Evolutionary conservation across 352 stramenopile genomes (phyloP).

Genomic region (Aphanomyces stellatus): DNA sequence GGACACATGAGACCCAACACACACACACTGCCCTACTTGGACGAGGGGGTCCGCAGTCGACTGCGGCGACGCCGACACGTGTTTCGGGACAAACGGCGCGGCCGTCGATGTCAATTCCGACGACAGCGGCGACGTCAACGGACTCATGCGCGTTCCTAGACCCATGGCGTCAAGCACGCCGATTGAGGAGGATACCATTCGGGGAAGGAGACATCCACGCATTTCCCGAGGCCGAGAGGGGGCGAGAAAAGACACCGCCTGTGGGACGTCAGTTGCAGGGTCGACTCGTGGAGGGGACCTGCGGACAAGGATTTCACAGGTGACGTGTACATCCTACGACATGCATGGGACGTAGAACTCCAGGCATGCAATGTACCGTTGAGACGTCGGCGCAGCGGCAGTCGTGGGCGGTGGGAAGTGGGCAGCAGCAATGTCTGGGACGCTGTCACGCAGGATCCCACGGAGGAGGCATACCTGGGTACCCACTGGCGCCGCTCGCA

Average conservation of each 20-base stretch:
- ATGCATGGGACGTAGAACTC: no score
- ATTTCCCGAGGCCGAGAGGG: no score
- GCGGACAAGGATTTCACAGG: neutral
- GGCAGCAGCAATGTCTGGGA: no score
- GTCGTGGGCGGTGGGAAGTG: no score
- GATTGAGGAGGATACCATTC: neutral
- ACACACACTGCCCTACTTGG: neutral
- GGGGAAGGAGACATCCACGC: neutral
- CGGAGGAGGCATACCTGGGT: neutral
- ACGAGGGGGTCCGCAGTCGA: neutral
- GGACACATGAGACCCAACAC: neutral
- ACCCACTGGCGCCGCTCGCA: neutral
- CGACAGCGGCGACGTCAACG: neutral
- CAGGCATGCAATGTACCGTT: no score
- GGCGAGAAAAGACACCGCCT: no score
- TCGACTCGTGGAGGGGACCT: no score
- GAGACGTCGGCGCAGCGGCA: no score
- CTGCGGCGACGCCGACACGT: neutral
- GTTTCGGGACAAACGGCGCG: slow-evolving; percentile 13
- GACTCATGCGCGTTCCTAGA: neutral
- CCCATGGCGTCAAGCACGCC: neutral
- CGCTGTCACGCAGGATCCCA: no score
- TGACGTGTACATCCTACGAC: neutral
- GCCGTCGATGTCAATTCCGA: slow-evolving; percentile 15
- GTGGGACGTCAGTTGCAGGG: no score